Conservation (phyloP, 2,329 filamentous ascomycete species). For the Ophiosphaerella herpotricha region DNA sequence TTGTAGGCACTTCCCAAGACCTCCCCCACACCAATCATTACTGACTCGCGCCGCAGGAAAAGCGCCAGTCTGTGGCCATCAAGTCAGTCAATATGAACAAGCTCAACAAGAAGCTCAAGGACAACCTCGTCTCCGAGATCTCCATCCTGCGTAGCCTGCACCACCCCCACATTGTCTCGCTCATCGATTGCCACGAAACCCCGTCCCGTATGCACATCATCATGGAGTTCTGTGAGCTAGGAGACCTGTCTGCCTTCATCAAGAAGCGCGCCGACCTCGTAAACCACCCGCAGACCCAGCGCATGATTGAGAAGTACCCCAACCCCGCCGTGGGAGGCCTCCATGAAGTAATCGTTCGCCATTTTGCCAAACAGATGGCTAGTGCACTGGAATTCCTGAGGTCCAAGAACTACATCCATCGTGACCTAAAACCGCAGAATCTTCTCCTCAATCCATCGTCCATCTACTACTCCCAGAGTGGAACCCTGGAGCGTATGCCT, state of each 20-base stretch:
- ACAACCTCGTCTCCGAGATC: constrained; percentile 95
- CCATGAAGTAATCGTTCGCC: constrained; percentile 93
- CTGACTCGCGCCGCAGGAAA: constrained; percentile 60
- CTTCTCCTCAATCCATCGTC: constrained; percentile 84
- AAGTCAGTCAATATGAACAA: constrained; percentile 92
- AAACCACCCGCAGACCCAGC: constrained; percentile 78
- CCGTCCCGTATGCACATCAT: constrained; percentile 89
- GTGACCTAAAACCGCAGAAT: constrained; percentile 97
- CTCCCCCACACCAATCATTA: constrained; percentile 3
- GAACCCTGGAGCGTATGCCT: constrained; percentile 61
- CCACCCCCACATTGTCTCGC: constrained; percentile 94
- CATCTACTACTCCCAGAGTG: constrained; percentile 63
- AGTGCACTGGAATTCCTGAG: constrained; percentile 91
- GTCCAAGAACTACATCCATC: constrained; percentile 85
- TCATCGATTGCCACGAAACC: constrained; percentile 92
- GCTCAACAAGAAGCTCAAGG: constrained; percentile 93
- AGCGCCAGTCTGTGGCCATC: constrained; percentile 84
- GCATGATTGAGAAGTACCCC: constrained; percentile 93
- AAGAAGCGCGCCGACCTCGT: constrained; percentile 85
- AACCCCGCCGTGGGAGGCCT: constrained; percentile 81
- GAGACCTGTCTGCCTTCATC: constrained; percentile 93
- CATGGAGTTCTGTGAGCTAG: constrained; percentile 98
- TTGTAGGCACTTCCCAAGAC: constrained; percentile 60
- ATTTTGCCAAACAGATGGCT: constrained; percentile 93
- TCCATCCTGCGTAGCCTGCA: constrained; percentile 91